Percentiles rank a stretch among this genome's conserved stretches.
These are phyloP conservation scores for Alternaria postmessia DNA, from an alignment of 2,329 filamentous ascomycete genomes.

Conservation along the genomic window DNA sequence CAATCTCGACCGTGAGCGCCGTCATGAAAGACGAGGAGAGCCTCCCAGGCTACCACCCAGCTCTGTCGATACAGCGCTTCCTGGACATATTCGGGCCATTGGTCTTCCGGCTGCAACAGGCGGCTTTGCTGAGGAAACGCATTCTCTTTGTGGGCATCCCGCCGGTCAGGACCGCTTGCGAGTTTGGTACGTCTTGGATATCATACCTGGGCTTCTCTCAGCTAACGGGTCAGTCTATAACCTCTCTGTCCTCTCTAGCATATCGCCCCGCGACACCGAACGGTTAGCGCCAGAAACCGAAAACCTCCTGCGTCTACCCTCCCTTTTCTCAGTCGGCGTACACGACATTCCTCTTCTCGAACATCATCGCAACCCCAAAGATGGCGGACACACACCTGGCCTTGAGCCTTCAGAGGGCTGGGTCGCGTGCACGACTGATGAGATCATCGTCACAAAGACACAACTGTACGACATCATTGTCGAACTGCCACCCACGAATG, in stretches of 20 bases:
- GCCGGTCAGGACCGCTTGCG: conserved; percentile 84
- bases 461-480: conserved; percentile 90
- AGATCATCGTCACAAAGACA: conserved; percentile 85
- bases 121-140: conserved; percentile 83
- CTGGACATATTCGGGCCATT: conserved; percentile 88
- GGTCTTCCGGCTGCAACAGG: conserved; percentile 89
- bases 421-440: conserved; percentile 96
- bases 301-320: conserved; percentile 71
- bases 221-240: conserved; percentile 74
- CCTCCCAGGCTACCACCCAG: conserved; percentile 82
- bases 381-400: conserved; percentile 50
- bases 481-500: conserved; percentile 73
- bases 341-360: conserved; percentile 87
- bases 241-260: conserved; percentile 89
- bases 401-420: conserved; percentile 68
- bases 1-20: conserved; percentile 62
- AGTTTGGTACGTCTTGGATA: conserved; percentile 73
- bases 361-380: conserved; percentile 58
- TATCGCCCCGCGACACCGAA: conserved; percentile 77
- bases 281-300: conserved; percentile 70
- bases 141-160: conserved; percentile 87
- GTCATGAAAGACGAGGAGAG: conserved; percentile 69
- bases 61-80: conserved; percentile 79
- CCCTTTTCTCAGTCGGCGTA: conserved; percentile 92
- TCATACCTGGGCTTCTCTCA: not conserved